These are phyloP conservation scores for Meyerozyma sp. DNA, from an alignment of 1,139 yeast species.

Conservation along the genomic window DNA sequence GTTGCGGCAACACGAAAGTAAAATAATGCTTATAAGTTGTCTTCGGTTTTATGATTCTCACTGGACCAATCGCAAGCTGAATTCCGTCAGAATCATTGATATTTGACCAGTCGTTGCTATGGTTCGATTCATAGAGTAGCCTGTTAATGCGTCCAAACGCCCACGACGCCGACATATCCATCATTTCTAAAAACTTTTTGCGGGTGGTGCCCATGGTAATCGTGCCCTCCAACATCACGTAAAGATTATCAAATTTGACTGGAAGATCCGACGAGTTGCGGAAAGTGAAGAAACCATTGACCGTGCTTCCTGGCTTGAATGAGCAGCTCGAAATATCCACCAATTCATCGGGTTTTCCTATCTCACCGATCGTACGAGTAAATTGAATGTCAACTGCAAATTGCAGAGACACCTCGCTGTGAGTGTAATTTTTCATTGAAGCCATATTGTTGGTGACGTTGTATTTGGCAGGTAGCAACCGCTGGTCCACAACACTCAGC, in stretches of 20 bases:
- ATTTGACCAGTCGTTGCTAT: not conserved
- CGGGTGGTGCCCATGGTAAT: not conserved
- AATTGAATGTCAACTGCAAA: not conserved
- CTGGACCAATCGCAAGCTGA: not conserved
- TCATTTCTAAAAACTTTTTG: not conserved
- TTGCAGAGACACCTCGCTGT: not conserved
- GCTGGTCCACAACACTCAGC: not conserved
- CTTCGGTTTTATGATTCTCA: not conserved
- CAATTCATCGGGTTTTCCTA: not conserved
- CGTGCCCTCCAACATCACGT: not conserved
- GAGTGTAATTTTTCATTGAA: not conserved
- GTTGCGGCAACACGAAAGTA: not conserved
- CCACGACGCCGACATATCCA: conserved; percentile 1
- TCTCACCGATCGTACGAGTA: not conserved
- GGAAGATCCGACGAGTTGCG: not conserved
- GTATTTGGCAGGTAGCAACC: not conserved
- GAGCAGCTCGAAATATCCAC: not conserved
- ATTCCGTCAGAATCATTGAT: not conserved
- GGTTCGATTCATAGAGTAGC: not conserved
- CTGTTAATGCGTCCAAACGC: not conserved
- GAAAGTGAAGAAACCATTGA: not conserved
- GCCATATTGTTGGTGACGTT: not conserved
- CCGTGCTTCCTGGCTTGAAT: not conserved
- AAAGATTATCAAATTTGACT: not conserved
- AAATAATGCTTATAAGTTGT: not conserved